These are phyloP conservation scores for Inonotus hispidus DNA, from an alignment of 1,284 basidiomycete genomes.

Conservation along the genomic window DNA sequence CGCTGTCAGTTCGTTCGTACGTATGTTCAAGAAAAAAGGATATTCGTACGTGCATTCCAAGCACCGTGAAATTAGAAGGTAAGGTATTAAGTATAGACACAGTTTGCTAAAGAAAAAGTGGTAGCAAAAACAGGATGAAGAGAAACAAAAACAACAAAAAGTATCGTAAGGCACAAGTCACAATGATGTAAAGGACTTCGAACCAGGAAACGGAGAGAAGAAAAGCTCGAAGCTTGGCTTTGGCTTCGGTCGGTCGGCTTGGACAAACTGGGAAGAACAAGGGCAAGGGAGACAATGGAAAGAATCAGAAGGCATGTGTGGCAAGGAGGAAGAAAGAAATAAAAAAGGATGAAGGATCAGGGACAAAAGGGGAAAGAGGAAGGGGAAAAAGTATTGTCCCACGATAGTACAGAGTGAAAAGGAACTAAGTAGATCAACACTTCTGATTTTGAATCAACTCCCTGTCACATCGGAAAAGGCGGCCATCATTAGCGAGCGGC, in stretches of 20 bases:
- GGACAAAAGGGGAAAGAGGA: neutral
- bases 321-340: neutral
- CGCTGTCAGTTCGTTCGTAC: neutral
- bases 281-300: neutral
- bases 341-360: neutral
- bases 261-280: no score
- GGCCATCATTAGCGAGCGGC: neutral
- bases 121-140: neutral
- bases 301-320: neutral
- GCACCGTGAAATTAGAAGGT: neutral
- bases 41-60: neutral
- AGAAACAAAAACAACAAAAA: neutral
- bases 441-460: neutral
- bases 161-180: no score
- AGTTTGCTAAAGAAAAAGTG: neutral
- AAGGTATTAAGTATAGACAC: neutral
- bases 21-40: neutral
- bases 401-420: constrained; percentile 2
- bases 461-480: neutral
- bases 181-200: neutral
- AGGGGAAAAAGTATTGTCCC: neutral
- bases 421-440: neutral
- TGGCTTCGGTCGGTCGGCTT: neutral
- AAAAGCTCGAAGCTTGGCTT: neutral
- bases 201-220: neutral